Percentiles rank a stretch among this genome's conserved stretches.
Evolutionary conservation across 2,329 filamentous ascomycete genomes (phyloP).

Genomic region (Fusarium papillatum): DNA sequence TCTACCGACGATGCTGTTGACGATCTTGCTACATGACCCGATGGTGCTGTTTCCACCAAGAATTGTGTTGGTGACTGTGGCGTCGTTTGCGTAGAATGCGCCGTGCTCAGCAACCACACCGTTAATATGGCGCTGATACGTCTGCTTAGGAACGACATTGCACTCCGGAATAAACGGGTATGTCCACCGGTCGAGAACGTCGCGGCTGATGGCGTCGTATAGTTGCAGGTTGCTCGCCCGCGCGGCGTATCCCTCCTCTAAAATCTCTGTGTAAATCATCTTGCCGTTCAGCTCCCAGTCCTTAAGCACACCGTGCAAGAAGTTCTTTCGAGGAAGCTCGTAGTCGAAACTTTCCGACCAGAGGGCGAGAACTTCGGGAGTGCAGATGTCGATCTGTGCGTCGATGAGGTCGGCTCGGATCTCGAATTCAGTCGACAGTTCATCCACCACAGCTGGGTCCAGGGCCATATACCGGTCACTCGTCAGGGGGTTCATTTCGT

Average conservation of each 20-base stretch:
- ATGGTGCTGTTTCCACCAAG: constrained; percentile 84
- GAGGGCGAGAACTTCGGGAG: constrained; percentile 91
- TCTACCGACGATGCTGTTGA: constrained; percentile 85
- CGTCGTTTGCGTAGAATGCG: constrained; percentile 81
- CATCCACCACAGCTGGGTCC: constrained; percentile 83
- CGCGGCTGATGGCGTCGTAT: constrained; percentile 90
- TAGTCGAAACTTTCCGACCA: constrained; percentile 99
- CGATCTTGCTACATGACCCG: constrained; percentile 78
- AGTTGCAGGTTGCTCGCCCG: constrained; percentile 88
- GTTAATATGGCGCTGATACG: constrained; percentile 78
- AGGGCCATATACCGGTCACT: constrained; percentile 77
- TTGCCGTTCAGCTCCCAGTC: constrained; percentile 98
- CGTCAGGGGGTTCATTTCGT: constrained; percentile 84
- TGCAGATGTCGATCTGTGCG: constrained; percentile 97
- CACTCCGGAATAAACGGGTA: constrained; percentile 92
- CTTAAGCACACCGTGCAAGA: constrained; percentile 92
- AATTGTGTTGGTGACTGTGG: constrained; percentile 78
- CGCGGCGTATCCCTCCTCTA: constrained; percentile 87
- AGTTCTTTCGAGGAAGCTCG: constrained; percentile 88
- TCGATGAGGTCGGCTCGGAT: constrained; percentile 91
- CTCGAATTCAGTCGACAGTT: constrained; percentile 80
- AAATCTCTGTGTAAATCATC: constrained; percentile 92
- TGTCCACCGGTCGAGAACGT: constrained; percentile 89
- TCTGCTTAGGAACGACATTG: constrained; percentile 84
- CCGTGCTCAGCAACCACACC: constrained; percentile 84